A percentile compares a stretch with the other conserved stretches of the same genome.
Evolutionary conservation across 164 flowering plant genomes (phyloP).

Genomic region (Pachysandra terminalis): DNA sequence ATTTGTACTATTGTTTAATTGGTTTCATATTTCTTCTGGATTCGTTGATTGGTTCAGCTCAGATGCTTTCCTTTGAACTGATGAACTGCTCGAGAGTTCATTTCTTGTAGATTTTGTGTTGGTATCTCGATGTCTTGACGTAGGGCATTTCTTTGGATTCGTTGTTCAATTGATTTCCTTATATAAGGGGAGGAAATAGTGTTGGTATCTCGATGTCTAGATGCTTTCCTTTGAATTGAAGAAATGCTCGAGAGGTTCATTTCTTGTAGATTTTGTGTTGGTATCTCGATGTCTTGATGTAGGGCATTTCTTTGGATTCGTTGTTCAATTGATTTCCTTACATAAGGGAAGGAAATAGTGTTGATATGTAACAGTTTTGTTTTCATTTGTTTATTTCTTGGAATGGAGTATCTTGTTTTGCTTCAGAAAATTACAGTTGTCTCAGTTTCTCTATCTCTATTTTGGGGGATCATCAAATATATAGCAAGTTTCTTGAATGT

Average conservation of each 20-base stretch:
- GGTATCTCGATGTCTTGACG: slow-evolving; percentile 22
- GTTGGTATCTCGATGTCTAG: too few species aligned
- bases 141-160: slow-evolving; percentile 8
- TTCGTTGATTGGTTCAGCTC: neutral
- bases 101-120: slow-evolving; percentile 27
- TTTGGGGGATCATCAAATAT: slow-evolving; percentile 46
- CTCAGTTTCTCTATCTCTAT: slow-evolving; percentile 27
- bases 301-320: slow-evolving; percentile 8
- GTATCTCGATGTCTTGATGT: slow-evolving; percentile 20
- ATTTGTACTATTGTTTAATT: neutral
- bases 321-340: neutral
- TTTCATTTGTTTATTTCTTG: neutral
- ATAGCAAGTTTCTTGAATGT: slow-evolving; percentile 38
- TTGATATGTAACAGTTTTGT: neutral
- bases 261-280: slow-evolving; percentile 27
- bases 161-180: neutral
- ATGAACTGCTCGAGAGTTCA: slow-evolving; percentile 16
- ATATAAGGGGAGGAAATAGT: neutral
- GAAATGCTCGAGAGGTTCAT: slow-evolving; percentile 14
- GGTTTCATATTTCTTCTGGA: neutral
- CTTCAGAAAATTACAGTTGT: slow-evolving; percentile 42
- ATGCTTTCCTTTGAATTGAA: slow-evolving; percentile 28
- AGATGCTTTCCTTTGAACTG: slow-evolving; percentile 32
- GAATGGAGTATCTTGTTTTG: slow-evolving; percentile 28
- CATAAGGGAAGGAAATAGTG: neutral